These are phyloP conservation scores for Panicum virgatum DNA, from an alignment of 202 grass and related monocot genomes.

Conservation along the genomic window DNA sequence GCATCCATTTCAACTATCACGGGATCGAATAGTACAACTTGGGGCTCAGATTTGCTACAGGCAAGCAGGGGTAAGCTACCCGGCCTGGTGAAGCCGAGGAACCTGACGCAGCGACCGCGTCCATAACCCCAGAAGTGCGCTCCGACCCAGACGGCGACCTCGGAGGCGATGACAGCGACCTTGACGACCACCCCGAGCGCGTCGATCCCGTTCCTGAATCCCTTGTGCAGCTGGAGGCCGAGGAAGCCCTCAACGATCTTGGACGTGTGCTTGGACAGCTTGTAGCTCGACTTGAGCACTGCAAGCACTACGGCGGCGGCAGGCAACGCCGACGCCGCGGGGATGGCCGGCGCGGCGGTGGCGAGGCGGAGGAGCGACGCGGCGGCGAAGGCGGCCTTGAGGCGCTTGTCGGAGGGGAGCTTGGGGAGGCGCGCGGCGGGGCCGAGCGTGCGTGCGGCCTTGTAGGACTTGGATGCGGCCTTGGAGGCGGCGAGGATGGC, in stretches of 20 bases:
- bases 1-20: conserved; percentile 27
- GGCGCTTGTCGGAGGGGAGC: conserved; percentile 46
- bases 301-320: conserved; percentile 47
- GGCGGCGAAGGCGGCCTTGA: conserved; percentile 69
- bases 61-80: background rate
- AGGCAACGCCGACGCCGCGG: conserved; percentile 33
- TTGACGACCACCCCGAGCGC: conserved; percentile 74
- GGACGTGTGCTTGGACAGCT: conserved; percentile 69
- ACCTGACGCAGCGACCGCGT: background rate
- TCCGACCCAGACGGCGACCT: conserved; percentile 58
- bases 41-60: conserved; percentile 1
- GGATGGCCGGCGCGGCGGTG: conserved; percentile 7
- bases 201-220: conserved; percentile 58
- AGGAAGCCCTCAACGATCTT: conserved; percentile 88
- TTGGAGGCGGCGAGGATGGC: conserved; percentile 67
- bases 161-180: conserved; percentile 56
- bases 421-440: conserved; percentile 37
- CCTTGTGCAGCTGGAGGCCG: conserved; percentile 83
- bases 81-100: conserved; percentile 5
- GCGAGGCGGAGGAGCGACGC: conserved; percentile 65
- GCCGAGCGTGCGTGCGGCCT: conserved; percentile 53
- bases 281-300: conserved; percentile 64
- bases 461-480: conserved; percentile 79
- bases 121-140: conserved; percentile 21
- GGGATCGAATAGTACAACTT: background rate